Evolutionary conservation across 169 alveolate species (phyloP).

Genomic region (Cystoisospora suis): DNA sequence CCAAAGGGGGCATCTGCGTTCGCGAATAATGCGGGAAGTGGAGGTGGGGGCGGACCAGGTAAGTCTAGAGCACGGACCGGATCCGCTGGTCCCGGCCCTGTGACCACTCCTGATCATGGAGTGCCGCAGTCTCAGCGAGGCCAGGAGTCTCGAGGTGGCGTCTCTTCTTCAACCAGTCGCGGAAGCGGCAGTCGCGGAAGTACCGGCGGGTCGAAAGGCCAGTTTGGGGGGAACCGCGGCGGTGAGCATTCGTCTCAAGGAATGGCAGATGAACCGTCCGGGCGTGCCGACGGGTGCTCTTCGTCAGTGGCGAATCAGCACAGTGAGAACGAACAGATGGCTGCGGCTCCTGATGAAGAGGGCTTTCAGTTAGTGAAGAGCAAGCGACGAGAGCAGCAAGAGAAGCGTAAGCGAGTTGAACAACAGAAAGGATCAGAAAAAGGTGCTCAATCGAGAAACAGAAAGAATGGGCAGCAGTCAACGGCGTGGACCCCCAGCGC

Average conservation of each 20-base stretch:
- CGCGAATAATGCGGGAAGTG: too few relatives aligned
- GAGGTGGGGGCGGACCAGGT: too few relatives aligned
- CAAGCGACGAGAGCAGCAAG: conserved; percentile 56
- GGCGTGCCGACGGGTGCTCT: background rate
- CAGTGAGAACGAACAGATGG: background rate
- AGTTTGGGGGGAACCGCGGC: background rate
- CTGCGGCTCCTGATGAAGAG: conserved; percentile 47
- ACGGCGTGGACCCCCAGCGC: too few relatives aligned
- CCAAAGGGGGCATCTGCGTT: too few relatives aligned
- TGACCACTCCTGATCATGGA: too few relatives aligned
- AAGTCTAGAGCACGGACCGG: too few relatives aligned
- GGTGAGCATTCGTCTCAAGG: conserved; percentile 25
- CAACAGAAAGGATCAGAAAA: conserved; percentile 31
- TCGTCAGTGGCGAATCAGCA: conserved; percentile 1
- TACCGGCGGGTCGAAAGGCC: background rate
- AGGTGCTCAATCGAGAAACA: too few relatives aligned
- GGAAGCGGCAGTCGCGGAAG: background rate
- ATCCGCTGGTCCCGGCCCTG: too few relatives aligned
- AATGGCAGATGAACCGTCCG: conserved; percentile 8
- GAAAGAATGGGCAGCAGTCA: too few relatives aligned
- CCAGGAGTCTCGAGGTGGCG: too few relatives aligned
- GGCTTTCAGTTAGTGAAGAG: conserved; percentile 51
- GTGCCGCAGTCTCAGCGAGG: too few relatives aligned
- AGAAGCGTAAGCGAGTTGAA: conserved; percentile 23
- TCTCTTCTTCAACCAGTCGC: too few relatives aligned